phyloP scores from a whole-genome alignment of 257 asterid species.

The Scutellaria barbata region DNA sequence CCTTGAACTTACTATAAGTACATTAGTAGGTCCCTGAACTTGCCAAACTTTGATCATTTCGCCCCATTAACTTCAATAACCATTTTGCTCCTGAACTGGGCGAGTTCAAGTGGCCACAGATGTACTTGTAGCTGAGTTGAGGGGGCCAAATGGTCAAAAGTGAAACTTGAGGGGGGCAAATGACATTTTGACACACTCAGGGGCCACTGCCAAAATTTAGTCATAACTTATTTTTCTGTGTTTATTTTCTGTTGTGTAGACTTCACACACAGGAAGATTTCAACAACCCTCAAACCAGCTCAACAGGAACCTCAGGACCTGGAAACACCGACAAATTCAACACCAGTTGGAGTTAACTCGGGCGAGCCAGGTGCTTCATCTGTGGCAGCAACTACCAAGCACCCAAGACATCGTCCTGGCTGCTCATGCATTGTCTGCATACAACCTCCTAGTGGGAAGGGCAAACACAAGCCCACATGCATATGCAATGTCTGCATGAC shows the following conservation, averaged over 20 bases:
- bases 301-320: conserved; percentile 49
- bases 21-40: too few species aligned
- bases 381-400: conserved; percentile 79
- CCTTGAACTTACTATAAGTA: not conserved
- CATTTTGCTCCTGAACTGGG: not conserved
- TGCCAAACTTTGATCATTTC: too few species aligned
- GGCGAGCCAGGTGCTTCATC: conserved; percentile 59
- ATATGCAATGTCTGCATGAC: conserved; percentile 97
- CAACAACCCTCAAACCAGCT: conserved; percentile 46
- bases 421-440: conserved; percentile 99
- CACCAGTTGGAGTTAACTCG: conserved; percentile 45
- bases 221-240: not conserved
- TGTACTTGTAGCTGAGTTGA: not conserved
- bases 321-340: conserved; percentile 47
- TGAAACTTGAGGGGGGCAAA: conserved; percentile 13
- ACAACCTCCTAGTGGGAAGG: conserved; percentile 99
- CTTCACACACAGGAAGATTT: conserved; percentile 55
- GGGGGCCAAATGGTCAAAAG: not conserved
- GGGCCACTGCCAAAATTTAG: not conserved
- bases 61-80: not conserved
- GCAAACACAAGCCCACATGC: conserved; percentile 95
- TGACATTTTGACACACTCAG: not conserved
- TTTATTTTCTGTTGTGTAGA: conserved; percentile 45
- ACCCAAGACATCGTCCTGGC: conserved; percentile 96
- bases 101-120: not conserved